Percentiles rank a stretch among this genome's conserved stretches.
Evolutionary conservation across 495 filamentous ascomycete species (phyloP).

Genomic region (Gamarada debralockiae): DNA sequence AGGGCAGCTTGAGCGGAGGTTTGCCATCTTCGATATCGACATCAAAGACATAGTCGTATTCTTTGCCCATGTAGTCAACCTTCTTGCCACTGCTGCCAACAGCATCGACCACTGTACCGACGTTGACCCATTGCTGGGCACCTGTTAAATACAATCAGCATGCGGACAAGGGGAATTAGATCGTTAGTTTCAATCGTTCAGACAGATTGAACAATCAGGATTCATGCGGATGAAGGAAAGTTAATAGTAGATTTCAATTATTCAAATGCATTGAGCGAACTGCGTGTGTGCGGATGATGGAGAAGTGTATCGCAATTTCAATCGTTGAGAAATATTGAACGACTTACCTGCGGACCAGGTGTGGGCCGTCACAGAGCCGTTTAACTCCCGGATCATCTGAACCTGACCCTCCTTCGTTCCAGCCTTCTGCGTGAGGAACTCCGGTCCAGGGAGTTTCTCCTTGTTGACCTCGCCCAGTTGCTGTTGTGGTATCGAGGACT

Average conservation of each 20-base stretch:
- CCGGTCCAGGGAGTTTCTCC: conserved; percentile 79
- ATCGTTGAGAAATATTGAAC: no score
- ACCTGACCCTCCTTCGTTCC: conserved; percentile 94
- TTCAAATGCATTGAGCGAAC: no score
- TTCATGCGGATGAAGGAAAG: no score
- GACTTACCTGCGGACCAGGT: conserved; percentile 64
- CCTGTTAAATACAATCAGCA: no score
- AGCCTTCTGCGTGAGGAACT: conserved; percentile 72
- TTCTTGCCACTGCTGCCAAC: conserved; percentile 76
- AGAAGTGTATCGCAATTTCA: no score
- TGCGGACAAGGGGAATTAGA: neutral
- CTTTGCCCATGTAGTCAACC: conserved; percentile 72
- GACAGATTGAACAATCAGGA: no score
- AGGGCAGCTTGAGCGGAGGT: conserved; percentile 89
- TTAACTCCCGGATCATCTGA: conserved; percentile 77
- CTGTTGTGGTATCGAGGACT: conserved; percentile 82
- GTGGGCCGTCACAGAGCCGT: conserved; percentile 77
- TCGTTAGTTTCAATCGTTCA: neutral
- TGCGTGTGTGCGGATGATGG: no score
- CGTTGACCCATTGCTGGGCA: conserved; percentile 64
- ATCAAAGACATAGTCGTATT: conserved; percentile 98
- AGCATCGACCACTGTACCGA: conserved; percentile 91
- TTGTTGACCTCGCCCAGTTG: conserved; percentile 81
- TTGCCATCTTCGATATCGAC: conserved; percentile 97
- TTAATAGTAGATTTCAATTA: no score